Conservation (phyloP, 768 basidiomycete genomes). For the Cyclocybe aegerita region DNA sequence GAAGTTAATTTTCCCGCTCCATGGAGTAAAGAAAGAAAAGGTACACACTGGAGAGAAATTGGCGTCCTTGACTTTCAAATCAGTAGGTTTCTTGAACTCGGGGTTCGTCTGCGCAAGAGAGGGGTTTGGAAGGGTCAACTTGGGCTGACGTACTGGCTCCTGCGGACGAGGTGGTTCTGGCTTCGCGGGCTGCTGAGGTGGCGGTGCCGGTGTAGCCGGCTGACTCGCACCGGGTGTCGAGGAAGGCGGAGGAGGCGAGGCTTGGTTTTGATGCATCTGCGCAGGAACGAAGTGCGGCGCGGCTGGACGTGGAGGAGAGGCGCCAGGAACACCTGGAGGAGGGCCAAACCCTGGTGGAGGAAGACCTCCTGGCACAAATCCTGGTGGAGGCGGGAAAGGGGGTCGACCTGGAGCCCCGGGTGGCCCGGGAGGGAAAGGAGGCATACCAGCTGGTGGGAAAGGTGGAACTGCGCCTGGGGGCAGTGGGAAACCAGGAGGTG, state of each 20-base stretch:
- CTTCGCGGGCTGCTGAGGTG: constrained; percentile 14
- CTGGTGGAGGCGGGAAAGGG: constrained; percentile 13
- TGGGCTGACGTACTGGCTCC: constrained; percentile 19
- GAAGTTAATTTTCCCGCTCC: not conserved
- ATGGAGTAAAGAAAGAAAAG: not conserved
- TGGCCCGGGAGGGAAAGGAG: constrained; percentile 14
- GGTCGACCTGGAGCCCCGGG: constrained; percentile 7
- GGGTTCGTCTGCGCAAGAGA: constrained; percentile 64
- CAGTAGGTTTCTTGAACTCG: constrained; percentile 73
- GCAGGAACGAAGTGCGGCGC: constrained; percentile 21
- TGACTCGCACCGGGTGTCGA: constrained; percentile 4
- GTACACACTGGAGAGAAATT: constrained; percentile 73
- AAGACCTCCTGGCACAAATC: not conserved
- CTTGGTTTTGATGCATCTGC: constrained; percentile 6
- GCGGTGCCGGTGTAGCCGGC: constrained; percentile 1
- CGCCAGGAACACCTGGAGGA: constrained; percentile 13
- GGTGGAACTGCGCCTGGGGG: constrained; percentile 23
- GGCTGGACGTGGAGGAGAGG: constrained; percentile 17
- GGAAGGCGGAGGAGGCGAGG: constrained; percentile 2
- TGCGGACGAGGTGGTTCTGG: constrained; percentile 7
- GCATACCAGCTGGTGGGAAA: constrained; percentile 25
- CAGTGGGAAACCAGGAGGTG: constrained; percentile 18
- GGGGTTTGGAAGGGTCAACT: constrained; percentile 53
- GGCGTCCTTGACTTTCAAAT: constrained; percentile 71
- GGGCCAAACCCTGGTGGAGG: not conserved